Evolutionary conservation across 2,329 filamentous ascomycete species (phyloP).

Genomic region (Alternaria ventricosa): DNA sequence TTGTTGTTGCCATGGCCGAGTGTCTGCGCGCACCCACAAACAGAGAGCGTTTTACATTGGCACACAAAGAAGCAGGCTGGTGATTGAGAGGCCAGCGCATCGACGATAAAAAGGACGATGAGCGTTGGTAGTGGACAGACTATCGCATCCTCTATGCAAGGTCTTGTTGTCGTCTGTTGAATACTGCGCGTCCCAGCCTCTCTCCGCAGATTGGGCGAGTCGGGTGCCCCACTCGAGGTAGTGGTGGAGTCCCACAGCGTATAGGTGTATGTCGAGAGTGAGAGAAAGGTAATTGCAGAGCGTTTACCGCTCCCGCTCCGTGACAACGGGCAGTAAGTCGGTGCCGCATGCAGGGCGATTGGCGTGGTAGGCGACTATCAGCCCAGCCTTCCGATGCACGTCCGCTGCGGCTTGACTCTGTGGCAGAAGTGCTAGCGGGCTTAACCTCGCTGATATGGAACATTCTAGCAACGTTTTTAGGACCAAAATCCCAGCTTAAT

Average conservation of each 20-base stretch:
- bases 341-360: conserved; percentile 12
- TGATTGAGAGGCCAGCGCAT: conserved; percentile 20
- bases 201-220: conserved; percentile 25
- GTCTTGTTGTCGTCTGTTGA: conserved; percentile 31
- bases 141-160: conserved; percentile 13
- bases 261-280: not conserved
- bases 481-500: conserved; percentile 27
- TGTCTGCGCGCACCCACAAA: conserved; percentile 10
- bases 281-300: not conserved
- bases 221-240: not conserved
- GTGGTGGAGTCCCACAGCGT: not conserved
- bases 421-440: conserved; percentile 24
- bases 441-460: conserved; percentile 34
- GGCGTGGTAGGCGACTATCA: conserved; percentile 13
- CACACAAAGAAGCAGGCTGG: conserved; percentile 29
- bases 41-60: conserved; percentile 22
- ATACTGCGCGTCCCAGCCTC: conserved; percentile 37
- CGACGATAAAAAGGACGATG: conserved; percentile 1
- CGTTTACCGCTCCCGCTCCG: not conserved
- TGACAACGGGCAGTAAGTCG: not conserved
- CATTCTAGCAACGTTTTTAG: conserved; percentile 41
- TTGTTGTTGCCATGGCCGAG: not conserved
- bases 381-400: conserved; percentile 33
- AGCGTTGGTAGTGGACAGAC: conserved; percentile 13
- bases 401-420: conserved; percentile 26